Base-by-base conservation (phyloP, 2,329 filamentous ascomycete genomes). In the Hortaea sp. region DNA sequence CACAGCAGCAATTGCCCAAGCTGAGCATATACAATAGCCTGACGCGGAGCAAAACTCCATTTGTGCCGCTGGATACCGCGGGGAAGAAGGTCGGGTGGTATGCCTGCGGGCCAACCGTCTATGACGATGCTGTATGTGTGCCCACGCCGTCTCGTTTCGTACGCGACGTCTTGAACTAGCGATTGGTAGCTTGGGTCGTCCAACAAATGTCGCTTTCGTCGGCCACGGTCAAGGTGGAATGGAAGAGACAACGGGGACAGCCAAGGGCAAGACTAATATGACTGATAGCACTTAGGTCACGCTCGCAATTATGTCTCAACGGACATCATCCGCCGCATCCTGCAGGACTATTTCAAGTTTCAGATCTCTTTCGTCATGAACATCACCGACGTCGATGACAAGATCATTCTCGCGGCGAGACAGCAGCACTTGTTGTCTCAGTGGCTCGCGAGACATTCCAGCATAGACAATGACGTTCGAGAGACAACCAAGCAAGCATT, bases 301-400 rank as follows among this genome's bases (percentile, higher is more conserved):
- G 88, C 86, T 29, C 76, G 87, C 56, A 94, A 94, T 69, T 94
- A 94, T 76, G 85, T 94, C 52, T 86, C 83, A 42, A 90, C 86
- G 40, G 88, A 95, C 65, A 88, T 94, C 53, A 81, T 94, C 56
- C 78, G 88, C 50, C 81, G 88, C 58, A 86, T 94, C 57, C 69
- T 94, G 66, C 73, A 77, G 59, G 81, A 90, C 64, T 90, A 92
- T 67, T 94, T 94, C 64, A 79, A 80, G 50, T 92, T 85, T 65
- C 72, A 88, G 38, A 79, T 95, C 54, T 79, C 82, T 49, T 94
- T 94, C 68, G 85, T 94, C 54, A 92, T 94, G 83, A 94, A 94
- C 68, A 88, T 92, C 52, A 94, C 88, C 29, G 88, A 90, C 58
- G 63, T 90, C 35, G 84, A 88, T 44, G 66, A 68, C 56, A 67